Evolutionary conservation across 164 flowering plant genomes (phyloP).

Genomic region (Berberis thunbergii): DNA sequence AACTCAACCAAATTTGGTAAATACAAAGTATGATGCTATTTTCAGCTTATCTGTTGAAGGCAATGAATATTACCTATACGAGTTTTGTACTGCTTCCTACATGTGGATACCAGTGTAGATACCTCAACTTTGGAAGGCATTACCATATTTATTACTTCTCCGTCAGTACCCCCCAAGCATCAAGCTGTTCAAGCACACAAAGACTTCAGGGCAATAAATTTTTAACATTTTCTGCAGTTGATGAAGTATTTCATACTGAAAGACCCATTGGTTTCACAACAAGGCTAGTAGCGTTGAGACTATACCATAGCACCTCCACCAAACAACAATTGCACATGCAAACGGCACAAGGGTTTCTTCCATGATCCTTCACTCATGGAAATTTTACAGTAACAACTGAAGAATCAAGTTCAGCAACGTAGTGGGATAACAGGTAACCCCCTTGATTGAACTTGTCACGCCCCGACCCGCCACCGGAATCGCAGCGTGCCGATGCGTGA

Average conservation of each 20-base stretch:
- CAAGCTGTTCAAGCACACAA: constrained; percentile 41
- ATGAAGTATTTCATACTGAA: neutral
- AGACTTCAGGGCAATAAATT: neutral
- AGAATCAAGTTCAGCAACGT: constrained; percentile 60
- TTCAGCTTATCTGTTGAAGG: neutral
- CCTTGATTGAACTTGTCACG: constrained; percentile 60
- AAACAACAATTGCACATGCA: constrained; percentile 67
- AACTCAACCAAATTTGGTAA: too few species aligned
- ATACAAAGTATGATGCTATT: too few species aligned
- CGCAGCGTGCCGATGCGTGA: too few species aligned
- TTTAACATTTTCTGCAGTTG: neutral
- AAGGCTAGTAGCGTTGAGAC: neutral
- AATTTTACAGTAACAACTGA: constrained; percentile 60
- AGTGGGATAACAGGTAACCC: constrained; percentile 60
- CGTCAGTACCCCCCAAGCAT: constrained; percentile 78
- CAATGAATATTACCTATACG: constrained; percentile 41
- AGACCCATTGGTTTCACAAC: neutral
- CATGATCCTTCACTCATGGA: constrained; percentile 72
- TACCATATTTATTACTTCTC: constrained; percentile 51
- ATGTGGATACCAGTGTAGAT: constrained; percentile 28
- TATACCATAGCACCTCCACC: constrained; percentile 74
- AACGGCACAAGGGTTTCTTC: constrained; percentile 69
- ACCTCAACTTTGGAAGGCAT: constrained; percentile 66
- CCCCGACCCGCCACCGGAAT: too few species aligned
- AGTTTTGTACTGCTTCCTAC: constrained; percentile 37